Evolutionary conservation across 2,329 filamentous ascomycete species (phyloP).

Genomic region (Aspergillus ruber): DNA sequence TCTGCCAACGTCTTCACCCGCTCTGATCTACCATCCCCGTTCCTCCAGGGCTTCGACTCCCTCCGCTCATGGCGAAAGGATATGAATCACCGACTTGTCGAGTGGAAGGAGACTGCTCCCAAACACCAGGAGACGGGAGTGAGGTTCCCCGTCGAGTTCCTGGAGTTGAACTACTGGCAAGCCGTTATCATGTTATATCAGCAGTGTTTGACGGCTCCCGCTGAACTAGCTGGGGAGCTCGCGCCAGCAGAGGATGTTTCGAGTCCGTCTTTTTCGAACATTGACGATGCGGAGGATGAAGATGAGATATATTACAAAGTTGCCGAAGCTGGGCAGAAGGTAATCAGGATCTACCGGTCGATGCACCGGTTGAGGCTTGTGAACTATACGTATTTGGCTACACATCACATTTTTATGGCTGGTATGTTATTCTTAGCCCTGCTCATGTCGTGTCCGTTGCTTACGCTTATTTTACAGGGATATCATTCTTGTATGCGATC

Average conservation of each 20-base stretch:
- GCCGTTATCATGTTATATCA: slow-evolving; percentile 93
- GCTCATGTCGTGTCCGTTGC: neutral
- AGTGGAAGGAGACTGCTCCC: slow-evolving; percentile 82
- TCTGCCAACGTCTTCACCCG: slow-evolving; percentile 66
- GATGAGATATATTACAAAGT: slow-evolving; percentile 91
- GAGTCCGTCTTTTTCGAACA: slow-evolving; percentile 45
- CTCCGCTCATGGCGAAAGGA: slow-evolving; percentile 85
- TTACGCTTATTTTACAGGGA: slow-evolving; percentile 40
- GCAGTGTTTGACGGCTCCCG: slow-evolving; percentile 80
- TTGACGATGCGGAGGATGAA: slow-evolving; percentile 59
- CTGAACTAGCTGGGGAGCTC: slow-evolving; percentile 74
- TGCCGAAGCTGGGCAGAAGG: slow-evolving; percentile 88
- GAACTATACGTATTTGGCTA: slow-evolving; percentile 93
- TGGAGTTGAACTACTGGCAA: slow-evolving; percentile 97
- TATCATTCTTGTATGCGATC: slow-evolving; percentile 93
- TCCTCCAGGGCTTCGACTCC: slow-evolving; percentile 73
- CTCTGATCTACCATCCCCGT: slow-evolving; percentile 73
- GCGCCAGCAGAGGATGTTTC: slow-evolving; percentile 53
- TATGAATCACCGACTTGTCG: slow-evolving; percentile 72
- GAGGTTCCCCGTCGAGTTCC: slow-evolving; percentile 78
- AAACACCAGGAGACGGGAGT: slow-evolving; percentile 75
- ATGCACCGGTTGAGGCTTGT: slow-evolving; percentile 81
- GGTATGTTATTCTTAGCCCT: slow-evolving; percentile 46
- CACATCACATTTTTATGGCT: slow-evolving; percentile 95
- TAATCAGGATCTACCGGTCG: slow-evolving; percentile 82